Evolutionary conservation across 305 asterid genomes (phyloP), one percentile per base, ranked within the genome.

Genomic region (Petunia hybrid): DNA sequence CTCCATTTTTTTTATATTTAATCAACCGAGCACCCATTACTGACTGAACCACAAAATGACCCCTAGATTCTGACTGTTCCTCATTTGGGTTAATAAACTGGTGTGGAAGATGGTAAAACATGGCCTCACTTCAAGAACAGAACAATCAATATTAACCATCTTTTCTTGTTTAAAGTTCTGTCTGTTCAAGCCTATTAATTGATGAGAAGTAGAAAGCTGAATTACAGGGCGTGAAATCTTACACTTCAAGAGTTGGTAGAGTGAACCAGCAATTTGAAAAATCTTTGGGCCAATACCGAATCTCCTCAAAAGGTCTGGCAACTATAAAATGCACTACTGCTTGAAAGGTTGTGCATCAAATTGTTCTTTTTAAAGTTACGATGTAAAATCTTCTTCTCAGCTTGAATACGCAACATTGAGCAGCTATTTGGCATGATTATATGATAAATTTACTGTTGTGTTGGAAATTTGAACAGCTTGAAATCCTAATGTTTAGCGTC

Each of bases 301-400:
- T 46, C 78, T 48, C 77, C 78, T 71, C 13, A 71, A 71, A 71
- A 48, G 78, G 51, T 59, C 62, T 48, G 22, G 8, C 78, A 48
- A 16, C 35, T 48, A 71, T 71, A 71, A 35, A 71, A 31, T 48
- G 4, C 36, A 65, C 2, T 66, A 14, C 1, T 57, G 14, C 36
- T 73, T 45, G 78, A 73, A 51, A 73, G 35, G 8, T 36, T 7
- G 36, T 6, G 46, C 36, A 36, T 53, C 78, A 36, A 51, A 48
- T 35, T 36, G 48, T 36, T 73, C 35, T 35, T 51, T 7, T 22
- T 22, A 22, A 36, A 13, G 46, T 51, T 3, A 13, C 7, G 63
- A 73, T 36, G 36, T 35, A 51, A 16, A 51, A 73, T 73, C 10
- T 6, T 63, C 63, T 35, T 73, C 36, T 73, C 45, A 71, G 14